Evolutionary conservation across 2,329 filamentous ascomycete species (phyloP).

Genomic region (Colletotrichum sp.): DNA sequence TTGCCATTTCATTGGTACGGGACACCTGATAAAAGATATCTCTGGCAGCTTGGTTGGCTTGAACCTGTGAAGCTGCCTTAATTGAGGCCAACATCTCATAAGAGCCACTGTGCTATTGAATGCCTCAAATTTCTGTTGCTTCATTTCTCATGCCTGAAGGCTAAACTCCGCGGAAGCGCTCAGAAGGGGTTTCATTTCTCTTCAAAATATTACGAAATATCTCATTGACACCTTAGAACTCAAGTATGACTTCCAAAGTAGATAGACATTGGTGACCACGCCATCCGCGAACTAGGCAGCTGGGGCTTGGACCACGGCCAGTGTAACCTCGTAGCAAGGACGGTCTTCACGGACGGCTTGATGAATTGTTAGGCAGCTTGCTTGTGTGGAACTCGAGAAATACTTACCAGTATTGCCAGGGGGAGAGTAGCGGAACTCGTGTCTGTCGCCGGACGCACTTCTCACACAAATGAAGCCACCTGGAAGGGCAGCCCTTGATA

Average conservation of each 20-base stretch:
- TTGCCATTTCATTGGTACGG: neutral
- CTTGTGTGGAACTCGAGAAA: neutral
- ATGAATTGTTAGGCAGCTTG: neutral
- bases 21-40: too few species aligned
- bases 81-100: too few species aligned
- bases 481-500: constrained; percentile 29
- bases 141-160: neutral
- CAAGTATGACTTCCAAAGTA: neutral
- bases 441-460: constrained; percentile 36
- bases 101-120: neutral
- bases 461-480: constrained; percentile 46
- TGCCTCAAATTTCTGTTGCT: neutral
- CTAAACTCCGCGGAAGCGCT: neutral
- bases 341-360: neutral
- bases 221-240: neutral
- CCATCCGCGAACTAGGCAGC: neutral
- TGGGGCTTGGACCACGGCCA: neutral
- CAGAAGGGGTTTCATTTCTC: neutral
- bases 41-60: too few species aligned
- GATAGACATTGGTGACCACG: neutral
- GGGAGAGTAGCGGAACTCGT: constrained; percentile 49
- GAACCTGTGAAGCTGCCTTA: too few species aligned
- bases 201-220: neutral
- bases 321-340: constrained; percentile 1
- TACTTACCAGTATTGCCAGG: constrained; percentile 39